These are phyloP conservation scores for Tulasnella sp. DNA, from an alignment of 768 basidiomycete genomes.

Conservation along the genomic window DNA sequence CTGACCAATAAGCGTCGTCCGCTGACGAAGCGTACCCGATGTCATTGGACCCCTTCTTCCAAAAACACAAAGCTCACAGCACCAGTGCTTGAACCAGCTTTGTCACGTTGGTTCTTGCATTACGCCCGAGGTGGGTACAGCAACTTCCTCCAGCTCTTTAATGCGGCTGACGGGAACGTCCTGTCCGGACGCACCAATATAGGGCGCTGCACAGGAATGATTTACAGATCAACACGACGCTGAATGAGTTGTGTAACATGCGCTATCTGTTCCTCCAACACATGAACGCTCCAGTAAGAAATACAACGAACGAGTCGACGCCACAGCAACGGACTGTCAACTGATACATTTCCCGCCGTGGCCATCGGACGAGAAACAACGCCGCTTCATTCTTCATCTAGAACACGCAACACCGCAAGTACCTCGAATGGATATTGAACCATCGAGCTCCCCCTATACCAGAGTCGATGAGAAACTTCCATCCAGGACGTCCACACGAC, in stretches of 20 bases:
- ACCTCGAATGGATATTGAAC: conserved; percentile 92
- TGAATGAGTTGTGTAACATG: conserved; percentile 99
- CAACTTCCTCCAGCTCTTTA: neutral
- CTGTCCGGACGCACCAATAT: conserved; percentile 96
- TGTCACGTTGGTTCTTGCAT: conserved; percentile 99
- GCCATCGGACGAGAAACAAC: conserved; percentile 97
- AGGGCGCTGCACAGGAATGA: conserved; percentile 99
- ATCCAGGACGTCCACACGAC: conserved; percentile 96
- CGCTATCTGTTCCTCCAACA: conserved; percentile 92
- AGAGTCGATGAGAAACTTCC: conserved; percentile 98
- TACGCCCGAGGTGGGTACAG: conserved; percentile 69
- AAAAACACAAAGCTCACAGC: conserved; percentile 96
- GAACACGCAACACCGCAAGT: conserved; percentile 90
- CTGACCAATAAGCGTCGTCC: conserved; percentile 95
- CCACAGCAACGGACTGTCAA: neutral
- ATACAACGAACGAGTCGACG: neutral
- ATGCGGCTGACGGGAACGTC: neutral
- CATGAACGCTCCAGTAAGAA: conserved; percentile 78
- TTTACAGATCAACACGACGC: conserved; percentile 91
- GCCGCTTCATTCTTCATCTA: conserved; percentile 91
- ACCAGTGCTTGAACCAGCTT: conserved; percentile 89
- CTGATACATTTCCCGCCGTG: conserved; percentile 22
- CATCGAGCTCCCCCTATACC: conserved; percentile 81
- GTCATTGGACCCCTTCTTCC: conserved; percentile 95
- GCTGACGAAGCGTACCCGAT: conserved; percentile 99